These are phyloP conservation scores for Striga hermonthica DNA, from an alignment of 305 asterid genomes.

Conservation along the genomic window DNA sequence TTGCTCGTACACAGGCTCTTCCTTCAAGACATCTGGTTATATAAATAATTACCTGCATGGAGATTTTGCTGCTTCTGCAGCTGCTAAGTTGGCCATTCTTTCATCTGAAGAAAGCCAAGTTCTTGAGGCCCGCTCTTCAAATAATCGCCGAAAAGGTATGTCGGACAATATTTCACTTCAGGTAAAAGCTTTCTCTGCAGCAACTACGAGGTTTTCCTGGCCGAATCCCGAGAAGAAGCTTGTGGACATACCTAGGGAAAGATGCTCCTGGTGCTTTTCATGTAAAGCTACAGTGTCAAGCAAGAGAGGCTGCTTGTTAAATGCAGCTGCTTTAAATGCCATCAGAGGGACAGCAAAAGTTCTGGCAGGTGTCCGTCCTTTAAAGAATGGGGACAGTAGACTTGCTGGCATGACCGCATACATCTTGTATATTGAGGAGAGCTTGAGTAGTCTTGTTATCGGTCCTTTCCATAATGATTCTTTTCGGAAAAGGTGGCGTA, in stretches of 20 bases:
- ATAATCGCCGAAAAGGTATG: constrained; percentile 50
- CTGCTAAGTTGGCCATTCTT: constrained; percentile 73
- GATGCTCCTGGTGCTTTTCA: constrained; percentile 94
- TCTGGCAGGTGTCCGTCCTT: constrained; percentile 53
- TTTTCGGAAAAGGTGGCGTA: constrained; percentile 77
- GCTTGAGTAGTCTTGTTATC: constrained; percentile 65
- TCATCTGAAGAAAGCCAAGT: constrained; percentile 67
- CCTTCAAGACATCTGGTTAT: constrained; percentile 65
- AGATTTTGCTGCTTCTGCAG: constrained; percentile 93
- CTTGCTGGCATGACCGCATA: constrained; percentile 64
- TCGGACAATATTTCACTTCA: constrained; percentile 64
- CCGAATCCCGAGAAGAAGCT: constrained; percentile 82
- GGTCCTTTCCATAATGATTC: constrained; percentile 71
- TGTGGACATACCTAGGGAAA: constrained; percentile 85
- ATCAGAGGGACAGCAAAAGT: constrained; percentile 67
- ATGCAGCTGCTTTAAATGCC: constrained; percentile 90
- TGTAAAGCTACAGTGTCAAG: constrained; percentile 74
- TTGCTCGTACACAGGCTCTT: constrained; percentile 62
- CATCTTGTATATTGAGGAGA: constrained; percentile 82
- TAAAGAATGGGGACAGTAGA: constrained; percentile 67
- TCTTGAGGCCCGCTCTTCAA: constrained; percentile 43
- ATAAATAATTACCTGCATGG: constrained; percentile 80
- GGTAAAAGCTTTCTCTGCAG: constrained; percentile 78
- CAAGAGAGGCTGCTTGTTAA: constrained; percentile 87
- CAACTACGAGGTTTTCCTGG: constrained; percentile 80